Evolutionary conservation across 345 rosid genomes (phyloP), one percentile per base, ranked within the genome.

Genomic region (Ceriops decandra): DNA sequence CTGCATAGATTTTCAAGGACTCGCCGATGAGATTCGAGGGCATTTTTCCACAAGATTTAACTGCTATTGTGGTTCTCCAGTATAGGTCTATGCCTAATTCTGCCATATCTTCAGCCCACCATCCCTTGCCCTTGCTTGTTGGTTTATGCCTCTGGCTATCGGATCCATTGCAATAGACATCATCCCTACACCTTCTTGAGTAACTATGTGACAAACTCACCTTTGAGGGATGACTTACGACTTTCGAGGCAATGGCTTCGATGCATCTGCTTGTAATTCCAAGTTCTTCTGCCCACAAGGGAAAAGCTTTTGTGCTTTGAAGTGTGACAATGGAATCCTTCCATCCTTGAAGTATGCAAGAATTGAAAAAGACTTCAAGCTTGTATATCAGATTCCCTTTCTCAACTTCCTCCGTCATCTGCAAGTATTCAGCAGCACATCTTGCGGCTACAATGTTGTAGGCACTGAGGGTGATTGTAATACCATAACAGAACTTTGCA

Each of bases 91-190:
- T 87, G 33, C 95, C 82, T 71, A 95, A 68, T 77, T 95, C 99
- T 0, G 97, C 97, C 46, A 95, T 81, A 74, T 95, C 99, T 75
- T 95, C 95, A 60, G 91, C 99, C 99, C 99, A 95, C 99, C 97
- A 95, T 21, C 91, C 91, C 69, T 79, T 88, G 57, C 91, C 90
- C 67, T 79, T 88, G 57, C 68, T 72, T 17, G 77, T 49, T 36
- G 77, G 78, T 16, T 77, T 86, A 66, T 49, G 78, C 80, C 82
- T 81, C 71, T 65, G 86, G 79, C 88, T 81, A 74, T 81, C 91
- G 8, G 80, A 53, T 62, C 92, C 97, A 59, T 87, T 86, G 36
- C 85, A 95, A 2, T 84, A 79, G 8, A 82, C 69, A 67, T 86
- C 93, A n/a, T 90, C 99, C 65, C 90, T 84, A 15, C 79, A 91